Evolutionary conservation across 805 yeast species (phyloP), one percentile per base, ranked within the genome.

Genomic region (Metschnikowia baotianmanensis): DNA sequence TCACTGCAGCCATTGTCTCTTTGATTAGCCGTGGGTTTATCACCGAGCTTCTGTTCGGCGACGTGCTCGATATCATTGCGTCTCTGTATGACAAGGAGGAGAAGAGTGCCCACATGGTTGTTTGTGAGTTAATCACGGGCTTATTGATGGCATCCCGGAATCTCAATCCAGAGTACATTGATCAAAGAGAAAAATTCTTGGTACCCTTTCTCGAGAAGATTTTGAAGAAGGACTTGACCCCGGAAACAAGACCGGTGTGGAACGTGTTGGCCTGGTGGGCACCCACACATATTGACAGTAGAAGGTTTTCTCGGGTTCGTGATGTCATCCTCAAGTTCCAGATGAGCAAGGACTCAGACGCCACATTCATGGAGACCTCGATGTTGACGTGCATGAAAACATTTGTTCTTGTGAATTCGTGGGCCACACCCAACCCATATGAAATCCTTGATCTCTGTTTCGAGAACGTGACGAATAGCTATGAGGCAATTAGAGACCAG

Each of bases 231-330:
- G 86, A 82, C 33, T 60, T 91, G 40, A 76, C 86, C 1, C 95
- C 88, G 3, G 93, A 89, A 23, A 83, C 82, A 3, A 62, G 73
- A 27, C 76, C 72, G 15, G 78, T 85, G 29, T 93, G 97, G 97
- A 71, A 72, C 25, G 74, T 87, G 0, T 76, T 86, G 36, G 69
- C 83, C 3, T 82, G 87, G 83, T 83, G 88, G 85, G 55, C 80
- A 1, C 84, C 88, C 0, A 60, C 78, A 0, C 82, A 77, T 50
- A 67, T 80, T 27, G 95, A 86, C 58, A 49, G 72, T 35, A 75
- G 96, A 56, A 73, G 96, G 43, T 73, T 77, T 40, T 80, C 82
- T 11, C 69, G 72, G 10, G 58, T 84, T 3, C 60, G 71, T 17
- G 56, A 65, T 22, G 62, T 65, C 7, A 63, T 85, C 12, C 59